Base-by-base conservation (phyloP, 2,329 filamentous ascomycete genomes). In the Ambrosiella xylebori region DNA sequence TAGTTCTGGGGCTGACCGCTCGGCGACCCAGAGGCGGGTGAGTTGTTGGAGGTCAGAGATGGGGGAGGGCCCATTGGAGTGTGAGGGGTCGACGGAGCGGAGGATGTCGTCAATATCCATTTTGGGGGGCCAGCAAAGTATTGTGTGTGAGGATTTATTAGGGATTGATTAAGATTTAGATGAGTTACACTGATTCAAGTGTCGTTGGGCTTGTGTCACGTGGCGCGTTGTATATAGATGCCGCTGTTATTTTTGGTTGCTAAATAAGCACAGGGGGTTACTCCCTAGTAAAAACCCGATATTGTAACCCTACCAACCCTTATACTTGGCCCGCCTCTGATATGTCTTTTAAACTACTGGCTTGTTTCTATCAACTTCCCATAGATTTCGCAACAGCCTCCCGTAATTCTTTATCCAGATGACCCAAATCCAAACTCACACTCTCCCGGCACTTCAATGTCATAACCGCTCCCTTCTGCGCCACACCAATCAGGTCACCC, bases 1-100 rank as follows among this genome's bases (percentile, higher is more conserved):
- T n/a, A 98, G 76, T 70, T 96, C 90, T 1, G 91, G 88, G 50
- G 88, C 84, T 59, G 85, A 87, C 64, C 93, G 82, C 70, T 98
- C 94, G 49, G 91, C 88, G 50, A 96, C 81, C 91, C 91, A 98
- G 65, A 84, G 85, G 65, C 91, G 85, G 64, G 91, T 96, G 64
- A 98, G 74, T 57, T 86, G 81, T 69, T 96, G 89, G 64, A 97
- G 77, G 12, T 57, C 56, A 71, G 97, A 91, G 65, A 82, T 77
- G 47, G 77, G 82, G 64, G 81, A 78, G 56, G 72, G 71, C 2
- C 81, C 79, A 15, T 80, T 69, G 40, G 73, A 68, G 63, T 80
- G 73, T 60, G 73, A 69, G 54, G 78, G 80, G 69, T 88, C 83
- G 64, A 89, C 82, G 66, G 85, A 82, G 65, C 81, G 80, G 61